Evolutionary conservation across 2,329 filamentous ascomycete genomes (phyloP), one percentile per base, ranked within the genome.

Genomic region (Fusarium sp.): DNA sequence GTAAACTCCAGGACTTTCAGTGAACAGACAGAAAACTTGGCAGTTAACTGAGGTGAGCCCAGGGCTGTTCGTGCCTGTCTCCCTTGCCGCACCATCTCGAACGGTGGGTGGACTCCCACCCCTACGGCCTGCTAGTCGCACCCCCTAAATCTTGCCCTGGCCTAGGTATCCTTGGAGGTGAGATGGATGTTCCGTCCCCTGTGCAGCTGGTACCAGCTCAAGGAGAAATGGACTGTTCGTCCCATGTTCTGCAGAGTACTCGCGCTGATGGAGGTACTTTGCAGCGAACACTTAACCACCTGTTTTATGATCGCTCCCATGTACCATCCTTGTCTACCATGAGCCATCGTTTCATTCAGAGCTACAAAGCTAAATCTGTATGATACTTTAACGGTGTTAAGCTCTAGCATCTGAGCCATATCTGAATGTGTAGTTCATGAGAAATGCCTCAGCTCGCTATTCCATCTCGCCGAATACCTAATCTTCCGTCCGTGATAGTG

Each of bases 61-160:
- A 51, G 18, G 26, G 49, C 36, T 60, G 54, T 44, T 54, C n/a
- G 42, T 64, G 58, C 62, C 61, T 72, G 68, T 62, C 72, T 74
- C 63, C 72, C 67, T 77, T 75, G 70, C 70, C 70, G 74, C 74
- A 75, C 75, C 73, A 76, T 76, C 63, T 73, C 54, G 54, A 70
- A 64, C 70, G 49, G 51, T 45, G 38, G 48, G 72, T 73, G 64
- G 58, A 42, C 48, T 63, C 11, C 33, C 47, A 66, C 64, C 63
- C 74, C 69, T 71, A 36, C 33, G 28, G n/a, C 13, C 26, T 56
- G 26, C 35, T 77, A 77, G 38, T 14, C n/a, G 18, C 68, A 75
- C 73, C 42, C 74, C 76, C 58, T 61, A 24, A 33, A 33, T 28
- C 26, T 22, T 51, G 38, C 39, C 35, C 20, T 60, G n/a, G n/a